Percentiles rank a stretch among this genome's conserved stretches.
These are phyloP conservation scores for Pseudofabraea citricarpa DNA, from an alignment of 2,329 filamentous ascomycete species.

Conservation along the genomic window DNA sequence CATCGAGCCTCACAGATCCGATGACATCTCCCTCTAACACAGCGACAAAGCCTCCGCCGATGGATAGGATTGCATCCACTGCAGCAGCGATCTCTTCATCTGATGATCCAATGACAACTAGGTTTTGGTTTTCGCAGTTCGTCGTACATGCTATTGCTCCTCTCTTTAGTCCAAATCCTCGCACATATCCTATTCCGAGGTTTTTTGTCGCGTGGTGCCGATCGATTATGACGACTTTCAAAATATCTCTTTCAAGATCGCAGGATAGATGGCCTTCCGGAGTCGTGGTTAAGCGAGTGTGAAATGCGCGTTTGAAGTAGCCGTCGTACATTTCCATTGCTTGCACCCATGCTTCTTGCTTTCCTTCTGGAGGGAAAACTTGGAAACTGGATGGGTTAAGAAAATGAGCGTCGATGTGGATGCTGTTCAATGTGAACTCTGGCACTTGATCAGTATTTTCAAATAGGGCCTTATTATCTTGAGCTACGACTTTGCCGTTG, in stretches of 20 bases:
- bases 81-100: slow-evolving; percentile 19
- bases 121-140: slow-evolving; percentile 22
- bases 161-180: slow-evolving; percentile 12
- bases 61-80: slow-evolving; percentile 6
- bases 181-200: slow-evolving; percentile 17
- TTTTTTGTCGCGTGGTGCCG: slow-evolving; percentile 16
- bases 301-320: slow-evolving; percentile 23
- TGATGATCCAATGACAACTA: slow-evolving; percentile 17
- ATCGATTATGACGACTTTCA: slow-evolving; percentile 21
- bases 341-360: slow-evolving; percentile 15
- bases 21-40: slow-evolving; percentile 9
- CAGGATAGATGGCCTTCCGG: slow-evolving; percentile 21
- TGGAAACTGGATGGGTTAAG: slow-evolving; percentile 8
- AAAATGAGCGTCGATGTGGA: slow-evolving; percentile 8
- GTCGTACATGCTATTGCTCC: slow-evolving; percentile 22
- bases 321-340: slow-evolving; percentile 23
- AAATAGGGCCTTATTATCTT: slow-evolving; percentile 16
- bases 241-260: slow-evolving; percentile 24
- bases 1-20: slow-evolving; percentile 16
- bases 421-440: slow-evolving; percentile 15
- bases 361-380: slow-evolving; percentile 4
- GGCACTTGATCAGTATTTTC: slow-evolving; percentile 14
- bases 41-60: slow-evolving; percentile 17
- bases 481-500: slow-evolving; percentile 17
- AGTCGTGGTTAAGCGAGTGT: slow-evolving; percentile 18